Evolutionary conservation across 2,329 filamentous ascomycete species (phyloP).

Genomic region (Nakataea oryzae): DNA sequence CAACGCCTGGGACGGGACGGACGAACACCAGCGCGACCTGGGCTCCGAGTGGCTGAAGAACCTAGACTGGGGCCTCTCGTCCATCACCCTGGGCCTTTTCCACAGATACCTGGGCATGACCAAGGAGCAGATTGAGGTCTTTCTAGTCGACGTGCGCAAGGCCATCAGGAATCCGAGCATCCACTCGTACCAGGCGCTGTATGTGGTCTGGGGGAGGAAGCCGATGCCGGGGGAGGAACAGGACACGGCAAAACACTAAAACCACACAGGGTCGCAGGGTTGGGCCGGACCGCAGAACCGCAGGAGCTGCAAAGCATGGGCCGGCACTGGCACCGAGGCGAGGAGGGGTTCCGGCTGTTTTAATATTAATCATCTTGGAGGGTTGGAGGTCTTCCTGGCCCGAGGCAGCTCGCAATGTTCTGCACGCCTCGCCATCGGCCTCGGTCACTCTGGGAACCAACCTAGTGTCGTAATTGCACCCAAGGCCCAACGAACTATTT

Average conservation of each 20-base stretch:
- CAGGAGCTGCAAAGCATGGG: not conserved
- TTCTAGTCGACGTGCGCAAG: constrained; percentile 36
- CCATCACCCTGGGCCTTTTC: constrained; percentile 18
- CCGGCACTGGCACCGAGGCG: no score
- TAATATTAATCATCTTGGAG: no score
- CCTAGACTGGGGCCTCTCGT: constrained; percentile 18
- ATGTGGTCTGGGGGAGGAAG: constrained; percentile 41
- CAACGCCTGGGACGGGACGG: constrained; percentile 16
- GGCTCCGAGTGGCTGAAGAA: constrained; percentile 19
- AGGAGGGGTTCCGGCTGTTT: no score
- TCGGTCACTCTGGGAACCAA: no score
- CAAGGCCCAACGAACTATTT: not conserved
- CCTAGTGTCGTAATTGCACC: not conserved
- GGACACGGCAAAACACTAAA: not conserved
- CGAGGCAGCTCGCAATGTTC: not conserved
- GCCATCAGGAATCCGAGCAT: constrained; percentile 33
- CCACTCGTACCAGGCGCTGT: constrained; percentile 38
- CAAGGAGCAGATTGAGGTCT: constrained; percentile 39
- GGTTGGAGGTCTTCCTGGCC: no score
- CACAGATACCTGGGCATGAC: constrained; percentile 26
- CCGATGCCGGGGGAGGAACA: constrained; percentile 15
- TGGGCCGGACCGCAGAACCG: no score
- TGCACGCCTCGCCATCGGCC: not conserved
- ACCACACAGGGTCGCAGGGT: no score
- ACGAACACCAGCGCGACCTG: constrained; percentile 8